Base-by-base conservation (phyloP, 2,329 filamentous ascomycete species). In the Apiospora marii region DNA sequence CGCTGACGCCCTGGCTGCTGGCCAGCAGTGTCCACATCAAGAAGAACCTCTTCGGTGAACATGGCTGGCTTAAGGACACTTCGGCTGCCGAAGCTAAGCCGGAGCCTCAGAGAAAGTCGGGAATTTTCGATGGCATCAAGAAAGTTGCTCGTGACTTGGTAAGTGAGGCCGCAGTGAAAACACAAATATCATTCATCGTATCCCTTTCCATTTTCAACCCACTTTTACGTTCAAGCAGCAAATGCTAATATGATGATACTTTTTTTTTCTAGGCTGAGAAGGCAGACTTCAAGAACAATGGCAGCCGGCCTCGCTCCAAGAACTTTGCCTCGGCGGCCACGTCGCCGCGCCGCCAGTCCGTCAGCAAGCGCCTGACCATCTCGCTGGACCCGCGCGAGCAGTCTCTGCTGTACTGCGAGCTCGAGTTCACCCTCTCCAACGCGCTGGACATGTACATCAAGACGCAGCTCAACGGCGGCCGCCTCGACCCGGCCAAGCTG, bases 401-500 rank as follows among this genome's bases (percentile, higher is more conserved):
- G 77, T 88, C 86, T 69, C 84, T 91, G 12, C 79, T 91, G 10
- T 90, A 89, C 78, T 88, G 88, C 78, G 89, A 91, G 78, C 84
- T 91, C 10, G 88, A 90, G 77, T 91, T 85, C 75, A 80, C 85
- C 72, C 78, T 91, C n/a, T 85, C 84, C 72, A 85, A 83, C 6
- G 85, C 85, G 0, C 78, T 90, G 44, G 86, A 89, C 72, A 79
- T 81, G 14, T 91, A 88, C 80, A 86, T 90, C 72, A 84, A 83
- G 14, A 78, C 82, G 22, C 87, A 91, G 77, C 83, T 89, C 72
- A 85, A 87, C 75, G 84, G 84, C n/a, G 89, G 88, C n/a, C 87
- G 87, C 1, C 82, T 91, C 6, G 82, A 87, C 7, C 81, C 85
- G 0, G 84, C 85, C 75, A 87, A 88, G 76, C 84, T 88, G 73